Evolutionary conservation across 1,284 basidiomycete genomes (phyloP).

Genomic region (Apiotrichum sp.): DNA sequence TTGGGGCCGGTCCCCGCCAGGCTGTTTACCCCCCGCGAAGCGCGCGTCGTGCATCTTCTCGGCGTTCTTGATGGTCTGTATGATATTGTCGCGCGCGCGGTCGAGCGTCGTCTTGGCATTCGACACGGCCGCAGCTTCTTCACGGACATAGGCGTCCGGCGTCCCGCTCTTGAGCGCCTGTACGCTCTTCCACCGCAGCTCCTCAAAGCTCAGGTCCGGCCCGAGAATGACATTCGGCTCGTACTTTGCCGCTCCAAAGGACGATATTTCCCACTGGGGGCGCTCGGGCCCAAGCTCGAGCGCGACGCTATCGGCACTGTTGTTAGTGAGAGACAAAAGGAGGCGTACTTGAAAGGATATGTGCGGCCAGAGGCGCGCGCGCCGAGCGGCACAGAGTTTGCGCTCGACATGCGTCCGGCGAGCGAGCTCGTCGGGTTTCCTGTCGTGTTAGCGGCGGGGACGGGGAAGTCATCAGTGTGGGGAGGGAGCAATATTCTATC

Average conservation of each 20-base stretch:
- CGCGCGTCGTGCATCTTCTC: constrained; percentile 38
- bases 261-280: constrained; percentile 75
- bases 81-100: constrained; percentile 25
- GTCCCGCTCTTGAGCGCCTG: constrained; percentile 46
- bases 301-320: constrained; percentile 32
- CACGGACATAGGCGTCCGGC: constrained; percentile 23
- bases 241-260: constrained; percentile 64
- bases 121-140: constrained; percentile 26
- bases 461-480: no score
- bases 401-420: neutral
- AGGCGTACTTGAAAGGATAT: constrained; percentile 40
- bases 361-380: no score
- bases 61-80: constrained; percentile 20
- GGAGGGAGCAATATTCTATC: no score
- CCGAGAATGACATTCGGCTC: constrained; percentile 64
- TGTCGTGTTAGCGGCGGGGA: no score
- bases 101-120: constrained; percentile 25
- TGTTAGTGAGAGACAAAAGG: neutral
- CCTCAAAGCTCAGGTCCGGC: constrained; percentile 72
- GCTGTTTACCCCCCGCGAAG: constrained; percentile 16
- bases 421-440: neutral
- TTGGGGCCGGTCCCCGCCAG: constrained; percentile 23
- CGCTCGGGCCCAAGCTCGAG: constrained; percentile 34
- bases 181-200: constrained; percentile 65
- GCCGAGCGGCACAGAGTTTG: constrained; percentile 23